Conservation (phyloP, 129 eudicot species). For the Tanacetum coccineum region DNA sequence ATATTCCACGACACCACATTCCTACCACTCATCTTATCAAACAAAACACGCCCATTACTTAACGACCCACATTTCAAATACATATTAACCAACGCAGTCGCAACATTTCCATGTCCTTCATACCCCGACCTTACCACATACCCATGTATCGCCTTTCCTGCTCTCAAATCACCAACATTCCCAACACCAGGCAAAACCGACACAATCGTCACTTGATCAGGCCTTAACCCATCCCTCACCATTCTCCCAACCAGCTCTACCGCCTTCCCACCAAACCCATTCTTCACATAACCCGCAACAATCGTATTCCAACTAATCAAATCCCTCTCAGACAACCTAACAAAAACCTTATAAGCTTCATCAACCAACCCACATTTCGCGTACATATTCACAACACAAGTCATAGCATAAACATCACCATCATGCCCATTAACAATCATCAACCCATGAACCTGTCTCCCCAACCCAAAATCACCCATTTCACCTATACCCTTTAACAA, state of each 20-base stretch:
- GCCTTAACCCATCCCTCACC: slow-evolving; percentile 54
- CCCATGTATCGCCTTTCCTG: slow-evolving; percentile 65
- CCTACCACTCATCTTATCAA: slow-evolving; percentile 50
- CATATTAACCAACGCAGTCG: slow-evolving; percentile 72
- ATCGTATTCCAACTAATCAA: slow-evolving; percentile 86
- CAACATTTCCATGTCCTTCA: slow-evolving; percentile 55
- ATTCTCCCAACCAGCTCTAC: slow-evolving; percentile 55
- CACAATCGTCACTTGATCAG: slow-evolving; percentile 59
- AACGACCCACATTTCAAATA: slow-evolving; percentile 70
- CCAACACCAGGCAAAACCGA: slow-evolving; percentile 68
- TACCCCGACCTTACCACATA: slow-evolving; percentile 56
- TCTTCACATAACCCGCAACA: slow-evolving; percentile 70
- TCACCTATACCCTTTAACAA: slow-evolving; percentile 79
- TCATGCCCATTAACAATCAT: slow-evolving; percentile 61
- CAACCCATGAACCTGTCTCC: slow-evolving; percentile 68
- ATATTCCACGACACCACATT: slow-evolving; percentile 87
- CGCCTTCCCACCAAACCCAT: slow-evolving; percentile 57
- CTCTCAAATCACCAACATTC: slow-evolving; percentile 40
- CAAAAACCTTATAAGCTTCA: slow-evolving; percentile 84
- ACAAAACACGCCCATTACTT: slow-evolving; percentile 44
- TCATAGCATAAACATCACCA: slow-evolving; percentile 60
- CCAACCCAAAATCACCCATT: slow-evolving; percentile 37
- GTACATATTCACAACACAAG: slow-evolving; percentile 74
- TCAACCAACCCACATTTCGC: slow-evolving; percentile 59
- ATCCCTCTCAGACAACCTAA: slow-evolving; percentile 76